Conservation (phyloP, 768 basidiomycete species). For the Termitomyces sp. region DNA sequence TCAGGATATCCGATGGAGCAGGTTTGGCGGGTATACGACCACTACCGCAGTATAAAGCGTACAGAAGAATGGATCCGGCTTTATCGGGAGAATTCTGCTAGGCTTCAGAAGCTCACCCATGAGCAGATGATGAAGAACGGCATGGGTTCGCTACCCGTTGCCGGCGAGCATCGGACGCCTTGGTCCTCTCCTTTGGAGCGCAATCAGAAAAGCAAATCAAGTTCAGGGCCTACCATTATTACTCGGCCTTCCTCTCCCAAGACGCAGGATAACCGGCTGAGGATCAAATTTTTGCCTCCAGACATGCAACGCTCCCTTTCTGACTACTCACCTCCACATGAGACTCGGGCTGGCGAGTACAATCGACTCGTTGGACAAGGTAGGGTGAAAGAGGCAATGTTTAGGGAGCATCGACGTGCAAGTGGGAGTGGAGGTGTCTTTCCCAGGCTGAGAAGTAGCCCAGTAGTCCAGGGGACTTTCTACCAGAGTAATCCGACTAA, state of each 20-base stretch:
- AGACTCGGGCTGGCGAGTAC: conserved; percentile 25
- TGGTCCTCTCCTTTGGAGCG: neutral
- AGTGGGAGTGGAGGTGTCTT: conserved; percentile 17
- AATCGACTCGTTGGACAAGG: conserved; percentile 27
- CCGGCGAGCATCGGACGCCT: neutral
- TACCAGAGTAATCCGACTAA: neutral
- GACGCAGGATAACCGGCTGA: conserved; percentile 9
- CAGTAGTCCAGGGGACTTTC: neutral
- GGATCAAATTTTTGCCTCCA: conserved; percentile 15
- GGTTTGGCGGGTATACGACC: conserved; percentile 31
- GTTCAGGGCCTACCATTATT: neutral
- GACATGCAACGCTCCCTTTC: conserved; percentile 14
- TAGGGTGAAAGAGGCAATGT: conserved; percentile 26
- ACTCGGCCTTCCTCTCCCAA: conserved; percentile 2
- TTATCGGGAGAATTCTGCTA: conserved; percentile 26
- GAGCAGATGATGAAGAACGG: conserved; percentile 10
- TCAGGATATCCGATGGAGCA: conserved; percentile 37
- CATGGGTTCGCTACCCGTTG: conserved; percentile 5
- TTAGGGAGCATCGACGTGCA: conserved; percentile 27
- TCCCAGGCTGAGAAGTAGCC: conserved; percentile 1
- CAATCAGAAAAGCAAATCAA: neutral
- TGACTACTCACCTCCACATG: conserved; percentile 22
- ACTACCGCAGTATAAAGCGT: conserved; percentile 26
- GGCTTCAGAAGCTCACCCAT: conserved; percentile 20
- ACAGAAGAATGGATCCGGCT: conserved; percentile 30